Conservation (phyloP, 495 filamentous ascomycete species). For the Penicillium cinerascens region DNA sequence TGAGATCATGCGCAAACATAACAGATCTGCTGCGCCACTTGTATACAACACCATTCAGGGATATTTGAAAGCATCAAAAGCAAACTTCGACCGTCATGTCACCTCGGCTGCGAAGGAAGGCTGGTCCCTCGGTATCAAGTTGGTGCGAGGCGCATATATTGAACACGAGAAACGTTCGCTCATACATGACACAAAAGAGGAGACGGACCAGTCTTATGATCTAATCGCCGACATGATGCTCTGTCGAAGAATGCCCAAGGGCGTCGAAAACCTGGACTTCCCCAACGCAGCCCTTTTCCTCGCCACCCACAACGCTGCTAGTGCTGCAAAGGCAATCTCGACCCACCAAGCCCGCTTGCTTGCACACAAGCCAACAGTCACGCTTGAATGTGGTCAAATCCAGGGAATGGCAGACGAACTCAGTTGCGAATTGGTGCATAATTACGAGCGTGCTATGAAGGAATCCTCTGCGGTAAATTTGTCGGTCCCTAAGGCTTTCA, state of each 20-base stretch:
- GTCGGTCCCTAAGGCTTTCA: constrained; percentile 30
- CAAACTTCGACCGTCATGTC: constrained; percentile 32
- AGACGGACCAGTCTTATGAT: constrained; percentile 41
- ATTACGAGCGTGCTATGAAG: constrained; percentile 20
- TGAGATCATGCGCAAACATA: constrained; percentile 40
- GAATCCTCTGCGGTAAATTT: constrained; percentile 9
- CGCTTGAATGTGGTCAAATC: constrained; percentile 55
- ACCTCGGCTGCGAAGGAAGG: constrained; percentile 26
- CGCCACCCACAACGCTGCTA: constrained; percentile 37
- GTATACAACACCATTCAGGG: constrained; percentile 43
- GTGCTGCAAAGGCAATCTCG: constrained; percentile 28
- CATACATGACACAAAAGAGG: constrained; percentile 42
- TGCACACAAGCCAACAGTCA: constrained; percentile 20
- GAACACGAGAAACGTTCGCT: constrained; percentile 31
- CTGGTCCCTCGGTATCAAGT: constrained; percentile 35
- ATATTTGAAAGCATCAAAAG: constrained; percentile 37
- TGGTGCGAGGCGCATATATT: constrained; percentile 43
- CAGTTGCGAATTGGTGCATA: constrained; percentile 28
- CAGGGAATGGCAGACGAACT: constrained; percentile 49
- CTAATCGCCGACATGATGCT: constrained; percentile 34
- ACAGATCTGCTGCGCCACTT: constrained; percentile 19
- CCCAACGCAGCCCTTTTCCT: constrained; percentile 37
- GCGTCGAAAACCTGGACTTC: constrained; percentile 18
- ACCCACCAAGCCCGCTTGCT: constrained; percentile 22
- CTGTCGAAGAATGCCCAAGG: constrained; percentile 14